Evolutionary conservation across 306 rosid species (phyloP), one percentile per base, ranked within the genome.

Genomic region (Fagus crenata): DNA sequence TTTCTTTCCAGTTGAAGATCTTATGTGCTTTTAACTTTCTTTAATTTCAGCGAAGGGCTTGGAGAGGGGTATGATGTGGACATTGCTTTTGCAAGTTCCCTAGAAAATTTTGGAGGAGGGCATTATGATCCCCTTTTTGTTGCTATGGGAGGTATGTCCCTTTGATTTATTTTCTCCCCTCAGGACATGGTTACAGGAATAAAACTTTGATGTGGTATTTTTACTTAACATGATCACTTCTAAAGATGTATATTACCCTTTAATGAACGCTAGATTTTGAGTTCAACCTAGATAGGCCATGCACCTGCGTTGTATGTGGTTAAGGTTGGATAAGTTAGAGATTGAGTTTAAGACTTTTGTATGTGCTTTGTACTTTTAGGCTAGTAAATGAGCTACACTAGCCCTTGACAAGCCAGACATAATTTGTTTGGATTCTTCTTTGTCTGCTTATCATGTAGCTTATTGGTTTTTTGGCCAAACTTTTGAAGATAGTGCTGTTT

Each of bases 31-130:
- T 46, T 72, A 15, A 65, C 39, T 68, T 53, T 35, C 17, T 75
- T 78, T 73, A 61, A 56, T 53, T 65, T 64, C 83, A 95, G 99
- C 82, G 99, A 95, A 88, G 99, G 93, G 61, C 97, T 95, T 63
- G 97, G 92, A 58, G 99, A 95, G 83, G 92, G 90, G 63, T 90
- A 89, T 78, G 96, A 92, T 68, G 96, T 89, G 60, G 97, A 95
- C 78, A 88, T 92, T 5, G 92, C 97, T 75, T 95, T 95, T 88
- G 90, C 92, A 37, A 91, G 87, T 64, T 83, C 99, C 80, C 84
- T 95, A 80, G 99, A 95, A 87, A 78, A 79, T 78, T 95, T 95
- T 86, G 97, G 97, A 39, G 97, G 99, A 67, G 97, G 97, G 75
- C 90, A 86, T 55, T 85, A 83, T 83, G 99, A 95, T 85, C 99